phyloP scores from a whole-genome alignment of 108 stramenopile genomes.

The Pseudonitzschia pungens region DNA sequence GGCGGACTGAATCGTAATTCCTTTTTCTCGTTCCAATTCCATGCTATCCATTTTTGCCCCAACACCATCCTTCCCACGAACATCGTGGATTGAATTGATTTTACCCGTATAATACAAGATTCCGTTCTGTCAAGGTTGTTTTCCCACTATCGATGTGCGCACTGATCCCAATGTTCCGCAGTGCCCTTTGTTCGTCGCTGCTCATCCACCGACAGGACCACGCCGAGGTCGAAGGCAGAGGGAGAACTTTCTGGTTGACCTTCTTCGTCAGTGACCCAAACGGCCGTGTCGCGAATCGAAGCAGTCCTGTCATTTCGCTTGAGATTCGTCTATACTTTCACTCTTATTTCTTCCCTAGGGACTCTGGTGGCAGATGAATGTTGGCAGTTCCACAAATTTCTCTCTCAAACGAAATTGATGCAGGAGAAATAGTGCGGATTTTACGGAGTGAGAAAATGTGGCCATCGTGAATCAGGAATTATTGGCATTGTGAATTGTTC shows the following conservation, averaged over 20 bases:
- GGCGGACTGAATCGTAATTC: constrained; percentile 98
- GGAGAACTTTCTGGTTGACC: background rate
- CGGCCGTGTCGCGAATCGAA: constrained; percentile 15
- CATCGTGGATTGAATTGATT: constrained; percentile 97
- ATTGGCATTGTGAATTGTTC: no score
- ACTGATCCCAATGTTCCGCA: constrained; percentile 98
- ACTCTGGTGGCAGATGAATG: no score
- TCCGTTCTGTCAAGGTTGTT: constrained; percentile 98
- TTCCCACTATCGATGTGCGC: constrained; percentile 99
- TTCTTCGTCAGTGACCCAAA: background rate
- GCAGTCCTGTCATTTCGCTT: constrained; percentile 2
- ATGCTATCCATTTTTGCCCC: constrained; percentile 99
- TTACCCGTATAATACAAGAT: constrained; percentile 99
- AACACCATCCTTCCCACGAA: constrained; percentile 96
- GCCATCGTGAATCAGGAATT: no score
- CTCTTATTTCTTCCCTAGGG: background rate
- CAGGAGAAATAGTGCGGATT: no score
- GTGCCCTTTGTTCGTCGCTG: constrained; percentile 19
- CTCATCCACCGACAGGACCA: constrained; percentile 33
- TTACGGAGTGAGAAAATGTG: no score
- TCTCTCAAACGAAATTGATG: no score
- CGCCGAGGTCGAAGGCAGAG: background rate
- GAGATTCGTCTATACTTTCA: no score
- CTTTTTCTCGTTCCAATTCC: constrained; percentile 98
- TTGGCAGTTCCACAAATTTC: no score